Conservation (phyloP, 139 green algal species). For the Chlamydomonas incerta region DNA sequence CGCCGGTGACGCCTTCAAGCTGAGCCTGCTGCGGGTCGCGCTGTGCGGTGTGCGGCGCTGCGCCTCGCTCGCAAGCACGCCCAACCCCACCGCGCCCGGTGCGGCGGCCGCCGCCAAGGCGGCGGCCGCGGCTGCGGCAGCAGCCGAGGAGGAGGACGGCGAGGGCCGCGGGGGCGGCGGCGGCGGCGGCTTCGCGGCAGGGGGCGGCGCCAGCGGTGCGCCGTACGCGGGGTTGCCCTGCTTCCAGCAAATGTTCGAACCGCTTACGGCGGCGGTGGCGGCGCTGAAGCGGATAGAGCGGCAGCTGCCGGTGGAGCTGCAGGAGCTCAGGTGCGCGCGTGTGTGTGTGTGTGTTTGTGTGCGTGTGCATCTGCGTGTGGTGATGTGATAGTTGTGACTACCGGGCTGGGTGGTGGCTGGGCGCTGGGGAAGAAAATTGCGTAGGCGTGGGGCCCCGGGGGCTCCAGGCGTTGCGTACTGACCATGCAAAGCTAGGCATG, state of each 20-base stretch:
- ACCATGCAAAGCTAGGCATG: too few species aligned
- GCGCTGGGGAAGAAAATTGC: too few species aligned
- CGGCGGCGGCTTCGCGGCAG: neutral
- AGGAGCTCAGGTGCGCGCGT: conserved; percentile 20
- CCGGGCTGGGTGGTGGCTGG: too few species aligned
- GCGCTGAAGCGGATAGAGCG: conserved; percentile 30
- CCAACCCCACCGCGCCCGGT: too few species aligned
- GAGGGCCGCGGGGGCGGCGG: neutral
- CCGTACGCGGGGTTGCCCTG: conserved; percentile 1
- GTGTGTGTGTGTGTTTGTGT: too few species aligned
- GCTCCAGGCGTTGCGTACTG: too few species aligned
- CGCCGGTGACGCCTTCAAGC: conserved; percentile 41
- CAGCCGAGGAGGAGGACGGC: neutral
- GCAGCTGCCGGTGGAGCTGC: conserved; percentile 35
- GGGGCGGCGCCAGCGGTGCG: neutral
- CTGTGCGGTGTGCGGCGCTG: conserved; percentile 36
- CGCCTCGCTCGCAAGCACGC: conserved; percentile 14
- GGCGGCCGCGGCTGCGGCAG: neutral
- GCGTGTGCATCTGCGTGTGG: too few species aligned
- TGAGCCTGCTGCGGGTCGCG: conserved; percentile 59
- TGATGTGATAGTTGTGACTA: too few species aligned
- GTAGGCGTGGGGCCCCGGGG: too few species aligned
- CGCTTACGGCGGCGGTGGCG: conserved; percentile 12
- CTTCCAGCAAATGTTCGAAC: conserved; percentile 36
- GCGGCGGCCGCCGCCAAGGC: neutral